Evolutionary conservation across 2,329 filamentous ascomycete species (phyloP), one percentile per base, ranked within the genome.

Genomic region (Chalara sp.): DNA sequence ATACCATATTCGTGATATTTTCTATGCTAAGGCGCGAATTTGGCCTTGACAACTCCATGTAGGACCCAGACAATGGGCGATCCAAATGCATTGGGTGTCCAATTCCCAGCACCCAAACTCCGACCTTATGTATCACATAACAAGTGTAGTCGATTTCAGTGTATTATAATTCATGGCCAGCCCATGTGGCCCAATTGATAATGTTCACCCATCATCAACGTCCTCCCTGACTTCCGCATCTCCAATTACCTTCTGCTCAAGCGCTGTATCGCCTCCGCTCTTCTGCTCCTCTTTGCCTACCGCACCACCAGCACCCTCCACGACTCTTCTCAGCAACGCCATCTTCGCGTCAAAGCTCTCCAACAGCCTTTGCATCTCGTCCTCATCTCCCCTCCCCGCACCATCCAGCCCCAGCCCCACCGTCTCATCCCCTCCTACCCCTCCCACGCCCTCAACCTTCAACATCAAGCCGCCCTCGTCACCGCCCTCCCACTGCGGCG

Each of bases 401-500:
- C 37, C 35, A 32, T 45, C 35, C 43, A 48, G 33, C 13, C 49
- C 44, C 29, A 29, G 39, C 30, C 37, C 45, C 49, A 11, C 41
- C 55, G 47, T 53, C 41, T 62, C 57, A 6, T 41, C 46, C 13
- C 10, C 21, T 46, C 68, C 65, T 51, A 68, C 70, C 29, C 69
- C 62, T 32, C 52, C 65, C 54, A 63, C 65, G 3, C 83, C 84
- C 52, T 85, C 77, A 48, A 88, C 77, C 52, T 71, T 73, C 44
- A 87, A 67, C 77, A 87, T 83, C 56, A 84, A 52, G 44, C 54
- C 60, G 21, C 50, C 56, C 58, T 51, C 60, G 75, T 72, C 46
- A 68, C 73, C 1, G 74, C 74, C 43, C 30, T 68, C 79, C 64
- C 82, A 86, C 2, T 79, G 84, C 1, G 84, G 84, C 12, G 84